These are phyloP conservation scores for Leishmania mexicana DNA, from an alignment of 208 protist species.

Conservation along the genomic window DNA sequence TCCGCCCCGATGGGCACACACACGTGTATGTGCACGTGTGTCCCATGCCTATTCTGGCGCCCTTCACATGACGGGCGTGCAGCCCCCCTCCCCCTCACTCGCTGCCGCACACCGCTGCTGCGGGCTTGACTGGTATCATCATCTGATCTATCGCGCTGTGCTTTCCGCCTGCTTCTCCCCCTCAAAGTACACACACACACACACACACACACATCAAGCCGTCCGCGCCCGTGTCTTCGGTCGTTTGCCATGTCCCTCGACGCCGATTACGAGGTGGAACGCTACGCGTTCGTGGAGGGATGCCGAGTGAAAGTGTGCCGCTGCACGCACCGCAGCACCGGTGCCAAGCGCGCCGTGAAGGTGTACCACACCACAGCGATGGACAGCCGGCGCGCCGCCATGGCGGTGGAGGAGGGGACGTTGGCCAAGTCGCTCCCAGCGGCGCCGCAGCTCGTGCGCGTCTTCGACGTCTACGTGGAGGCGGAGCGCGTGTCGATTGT, in stretches of 20 bases:
- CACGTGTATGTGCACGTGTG: background rate
- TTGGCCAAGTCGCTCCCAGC: constrained; percentile 46
- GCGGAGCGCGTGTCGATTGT: constrained; percentile 82
- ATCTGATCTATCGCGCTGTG: background rate
- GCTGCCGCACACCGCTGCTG: background rate
- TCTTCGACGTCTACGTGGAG: constrained; percentile 94
- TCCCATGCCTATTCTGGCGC: background rate
- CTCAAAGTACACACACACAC: background rate
- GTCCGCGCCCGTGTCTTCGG: background rate
- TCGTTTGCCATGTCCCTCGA: constrained; percentile 43
- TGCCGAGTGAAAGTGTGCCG: constrained; percentile 47
- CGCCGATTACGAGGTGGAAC: constrained; percentile 58
- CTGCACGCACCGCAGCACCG: constrained; percentile 52
- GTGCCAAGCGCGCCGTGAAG: constrained; percentile 60
- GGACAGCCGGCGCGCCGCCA: constrained; percentile 40
- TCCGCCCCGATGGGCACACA: background rate
- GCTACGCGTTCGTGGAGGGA: constrained; percentile 37
- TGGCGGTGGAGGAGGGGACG: constrained; percentile 53
- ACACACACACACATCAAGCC: background rate
- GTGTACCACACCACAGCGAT: constrained; percentile 51
- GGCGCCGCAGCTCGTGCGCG: constrained; percentile 54
- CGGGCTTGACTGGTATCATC: background rate
- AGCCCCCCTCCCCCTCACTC: background rate
- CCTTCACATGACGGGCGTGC: background rate
- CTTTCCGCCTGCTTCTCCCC: background rate